Conservation (phyloP, 2,329 filamentous ascomycete genomes). For the Venturia oleaginea region DNA sequence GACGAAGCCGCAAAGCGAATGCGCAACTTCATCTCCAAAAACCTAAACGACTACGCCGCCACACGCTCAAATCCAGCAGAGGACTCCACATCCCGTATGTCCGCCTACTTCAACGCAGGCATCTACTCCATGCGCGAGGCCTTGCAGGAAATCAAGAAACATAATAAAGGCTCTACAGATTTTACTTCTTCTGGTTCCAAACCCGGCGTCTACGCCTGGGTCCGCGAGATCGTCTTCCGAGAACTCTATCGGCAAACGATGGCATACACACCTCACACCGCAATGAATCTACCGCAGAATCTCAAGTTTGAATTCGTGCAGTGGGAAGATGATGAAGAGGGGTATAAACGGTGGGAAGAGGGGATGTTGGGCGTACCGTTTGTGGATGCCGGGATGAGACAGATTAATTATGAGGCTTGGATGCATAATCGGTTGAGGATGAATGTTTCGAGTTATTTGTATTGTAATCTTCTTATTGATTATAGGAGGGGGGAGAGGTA, state of each 20-base stretch:
- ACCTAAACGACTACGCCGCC: constrained; percentile 32
- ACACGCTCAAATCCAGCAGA: constrained; percentile 35
- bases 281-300: constrained; percentile 43
- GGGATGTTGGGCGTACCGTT: constrained; percentile 41
- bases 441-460: constrained; percentile 40
- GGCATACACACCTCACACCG: constrained; percentile 37
- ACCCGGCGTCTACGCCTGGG: constrained; percentile 35
- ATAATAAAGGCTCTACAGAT: constrained; percentile 34
- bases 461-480: constrained; percentile 41
- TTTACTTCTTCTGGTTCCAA: constrained; percentile 32
- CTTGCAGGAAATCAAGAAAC: constrained; percentile 31
- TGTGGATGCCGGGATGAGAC: constrained; percentile 44
- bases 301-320: constrained; percentile 43
- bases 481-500: constrained; percentile 42
- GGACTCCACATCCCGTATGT: constrained; percentile 34
- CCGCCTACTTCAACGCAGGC: constrained; percentile 37
- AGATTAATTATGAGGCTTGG: constrained; percentile 39
- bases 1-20: constrained; percentile 33
- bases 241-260: constrained; percentile 43
- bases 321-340: constrained; percentile 43
- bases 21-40: constrained; percentile 31
- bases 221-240: constrained; percentile 43
- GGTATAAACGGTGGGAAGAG: constrained; percentile 40
- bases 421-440: constrained; percentile 46
- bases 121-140: constrained; percentile 38